Evolutionary conservation across 345 rosid species (phyloP).

Genomic region (Salix purpurea): DNA sequence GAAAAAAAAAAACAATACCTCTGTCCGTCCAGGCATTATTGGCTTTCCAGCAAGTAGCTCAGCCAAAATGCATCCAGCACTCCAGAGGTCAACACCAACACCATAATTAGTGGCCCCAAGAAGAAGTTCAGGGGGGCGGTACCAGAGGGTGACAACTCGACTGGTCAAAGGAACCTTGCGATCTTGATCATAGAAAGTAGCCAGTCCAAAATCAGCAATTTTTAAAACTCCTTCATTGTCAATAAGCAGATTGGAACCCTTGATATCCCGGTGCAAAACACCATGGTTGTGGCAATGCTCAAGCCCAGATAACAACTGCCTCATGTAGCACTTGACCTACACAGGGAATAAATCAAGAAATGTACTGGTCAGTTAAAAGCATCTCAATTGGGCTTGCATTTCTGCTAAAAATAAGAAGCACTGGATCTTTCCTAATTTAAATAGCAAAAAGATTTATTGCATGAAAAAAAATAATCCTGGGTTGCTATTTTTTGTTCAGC

Average conservation of each 20-base stretch:
- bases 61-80: slow-evolving; percentile 91
- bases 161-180: slow-evolving; percentile 72
- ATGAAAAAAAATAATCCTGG: background rate
- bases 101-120: slow-evolving; percentile 78
- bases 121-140: slow-evolving; percentile 91
- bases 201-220: slow-evolving; percentile 91
- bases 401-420: background rate
- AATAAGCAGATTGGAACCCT: slow-evolving; percentile 82
- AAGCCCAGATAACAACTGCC: slow-evolving; percentile 75
- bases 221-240: slow-evolving; percentile 72
- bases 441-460: background rate
- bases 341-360: slow-evolving; percentile 6
- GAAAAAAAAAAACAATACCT: slow-evolving; percentile 35
- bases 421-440: background rate
- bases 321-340: slow-evolving; percentile 82
- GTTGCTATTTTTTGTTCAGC: background rate
- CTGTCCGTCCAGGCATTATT: slow-evolving; percentile 86
- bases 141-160: slow-evolving; percentile 95
- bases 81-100: slow-evolving; percentile 85
- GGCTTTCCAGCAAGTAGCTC: slow-evolving; percentile 87
- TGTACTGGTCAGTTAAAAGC: slow-evolving; percentile 1
- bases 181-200: slow-evolving; percentile 63
- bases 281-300: slow-evolving; percentile 83
- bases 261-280: slow-evolving; percentile 84
- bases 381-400: background rate